These are phyloP conservation scores for Ophiostoma sp. DNA, from an alignment of 2,329 filamentous ascomycete genomes.

Conservation along the genomic window DNA sequence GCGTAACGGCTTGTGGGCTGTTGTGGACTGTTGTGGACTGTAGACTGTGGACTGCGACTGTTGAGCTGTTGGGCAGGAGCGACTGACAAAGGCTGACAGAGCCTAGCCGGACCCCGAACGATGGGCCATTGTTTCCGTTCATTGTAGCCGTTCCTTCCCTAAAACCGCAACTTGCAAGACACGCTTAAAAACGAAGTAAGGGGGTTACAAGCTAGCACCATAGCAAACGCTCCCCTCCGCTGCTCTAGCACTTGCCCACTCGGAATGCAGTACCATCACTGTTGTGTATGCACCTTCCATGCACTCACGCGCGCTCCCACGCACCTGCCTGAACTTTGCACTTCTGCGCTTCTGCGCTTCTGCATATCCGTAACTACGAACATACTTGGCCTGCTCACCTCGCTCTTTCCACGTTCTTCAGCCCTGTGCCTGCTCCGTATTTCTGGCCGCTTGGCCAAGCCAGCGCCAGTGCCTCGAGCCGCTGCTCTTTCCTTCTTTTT, in stretches of 20 bases:
- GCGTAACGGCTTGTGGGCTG: not conserved
- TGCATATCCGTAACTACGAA: not conserved
- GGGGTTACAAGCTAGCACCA: not conserved
- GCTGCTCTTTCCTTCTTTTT: not conserved
- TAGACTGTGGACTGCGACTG: not conserved
- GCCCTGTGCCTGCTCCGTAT: constrained; percentile 1
- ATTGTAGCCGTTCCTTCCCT: not conserved
- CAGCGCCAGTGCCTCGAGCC: not conserved
- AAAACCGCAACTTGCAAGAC: not conserved
- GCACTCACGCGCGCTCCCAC: not conserved
- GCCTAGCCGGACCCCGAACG: not conserved
- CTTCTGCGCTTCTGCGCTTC: not conserved
- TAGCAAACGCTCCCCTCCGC: not conserved
- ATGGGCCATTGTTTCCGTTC: not conserved
- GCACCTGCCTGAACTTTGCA: too few species aligned
- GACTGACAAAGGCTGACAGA: not conserved
- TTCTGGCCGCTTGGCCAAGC: not conserved
- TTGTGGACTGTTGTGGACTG: not conserved
- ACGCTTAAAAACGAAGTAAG: not conserved
- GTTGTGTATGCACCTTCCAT: not conserved
- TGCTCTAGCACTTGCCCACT: not conserved
- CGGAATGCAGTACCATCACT: not conserved
- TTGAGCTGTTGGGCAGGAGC: not conserved
- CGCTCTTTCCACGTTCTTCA: constrained; percentile 9
- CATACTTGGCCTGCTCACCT: not conserved